Evolutionary conservation across 2,329 filamentous ascomycete species (phyloP), one percentile per base, ranked within the genome.

Genomic region (Colletotrichum sp.): DNA sequence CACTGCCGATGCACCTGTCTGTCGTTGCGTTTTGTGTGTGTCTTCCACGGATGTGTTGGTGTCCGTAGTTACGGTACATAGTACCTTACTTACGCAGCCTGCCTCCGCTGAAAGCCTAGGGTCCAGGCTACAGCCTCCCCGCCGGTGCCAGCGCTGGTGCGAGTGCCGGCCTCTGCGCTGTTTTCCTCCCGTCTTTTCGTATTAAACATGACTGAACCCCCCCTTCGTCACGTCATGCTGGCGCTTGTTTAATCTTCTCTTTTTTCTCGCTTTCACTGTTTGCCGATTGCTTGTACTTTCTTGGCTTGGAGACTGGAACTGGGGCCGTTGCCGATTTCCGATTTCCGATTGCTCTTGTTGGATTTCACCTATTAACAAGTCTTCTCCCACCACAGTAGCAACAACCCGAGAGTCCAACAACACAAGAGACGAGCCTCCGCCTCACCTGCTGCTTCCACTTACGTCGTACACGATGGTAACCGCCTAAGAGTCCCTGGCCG

Each of bases 381-480:
- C 58, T 25, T 68, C 56, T 72, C 56, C 60, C 66, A 39, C 70
- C 74, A 22, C 48, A 78, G 75, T 61, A 71, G 43, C n/a, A 52
- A 52, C 43, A 52, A 74, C 34, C 75, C 75, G 16, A 71, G 73
- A 22, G 60, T 60, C n/a, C 72, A 71, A 13, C 77, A 77, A 66
- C 77, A 78, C 71, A 73, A 76, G 52, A 74, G 77, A 61, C 70
- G 73, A 13, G 71, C 76, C 9, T 76, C 77, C n/a, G 77, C 77
- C 28, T 71, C 76, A 25, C 76, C 77, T 61, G 64, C 70, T 43
- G 60, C 69, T 75, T 72, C 65, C 18, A 66, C 70, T 25, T 74
- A 74, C 55, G 34, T 61, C 65, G 25, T 28, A 60, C 60, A 71
- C 66, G 76, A 78, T 78, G 77, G 61, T 28, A 70, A 67, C 32